Conservation (phyloP, 805 yeast species). For the Tetrapisispora iriomotensis region DNA sequence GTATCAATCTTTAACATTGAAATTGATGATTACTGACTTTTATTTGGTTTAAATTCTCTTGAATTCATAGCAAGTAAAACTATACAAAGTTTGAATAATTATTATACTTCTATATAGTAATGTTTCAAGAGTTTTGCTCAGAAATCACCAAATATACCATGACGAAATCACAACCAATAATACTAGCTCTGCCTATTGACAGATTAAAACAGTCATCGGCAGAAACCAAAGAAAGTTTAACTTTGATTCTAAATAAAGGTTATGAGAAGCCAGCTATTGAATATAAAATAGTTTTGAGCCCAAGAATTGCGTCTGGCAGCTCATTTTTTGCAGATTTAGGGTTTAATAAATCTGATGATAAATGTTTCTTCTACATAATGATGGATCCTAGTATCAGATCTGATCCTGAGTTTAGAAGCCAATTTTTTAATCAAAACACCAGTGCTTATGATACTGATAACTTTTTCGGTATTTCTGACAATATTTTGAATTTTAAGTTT, state of each 20-base stretch:
- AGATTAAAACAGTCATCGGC: background rate
- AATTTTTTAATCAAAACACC: background rate
- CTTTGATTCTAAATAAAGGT: slow-evolving; percentile 37
- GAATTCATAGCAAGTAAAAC: no score
- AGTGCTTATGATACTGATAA: background rate
- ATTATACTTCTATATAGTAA: no score
- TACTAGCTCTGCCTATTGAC: background rate
- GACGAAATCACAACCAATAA: background rate
- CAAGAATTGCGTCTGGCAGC: slow-evolving; percentile 31
- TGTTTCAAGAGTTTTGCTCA: background rate
- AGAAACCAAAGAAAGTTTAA: slow-evolving; percentile 9
- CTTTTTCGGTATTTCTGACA: background rate
- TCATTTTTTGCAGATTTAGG: slow-evolving; percentile 21
- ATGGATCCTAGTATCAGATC: background rate
- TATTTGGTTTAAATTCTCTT: no score
- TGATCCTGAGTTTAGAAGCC: background rate
- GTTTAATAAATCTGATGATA: slow-evolving; percentile 14
- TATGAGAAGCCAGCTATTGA: slow-evolving; percentile 39
- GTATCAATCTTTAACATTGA: no score
- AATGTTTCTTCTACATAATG: slow-evolving; percentile 21
- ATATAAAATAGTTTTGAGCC: slow-evolving; percentile 34
- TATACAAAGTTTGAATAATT: no score
- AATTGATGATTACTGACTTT: no score
- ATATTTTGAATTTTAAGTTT: background rate
- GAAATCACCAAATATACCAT: background rate